Evolutionary conservation across 768 basidiomycete genomes (phyloP).

Genomic region (Termitomyces sp.): DNA sequence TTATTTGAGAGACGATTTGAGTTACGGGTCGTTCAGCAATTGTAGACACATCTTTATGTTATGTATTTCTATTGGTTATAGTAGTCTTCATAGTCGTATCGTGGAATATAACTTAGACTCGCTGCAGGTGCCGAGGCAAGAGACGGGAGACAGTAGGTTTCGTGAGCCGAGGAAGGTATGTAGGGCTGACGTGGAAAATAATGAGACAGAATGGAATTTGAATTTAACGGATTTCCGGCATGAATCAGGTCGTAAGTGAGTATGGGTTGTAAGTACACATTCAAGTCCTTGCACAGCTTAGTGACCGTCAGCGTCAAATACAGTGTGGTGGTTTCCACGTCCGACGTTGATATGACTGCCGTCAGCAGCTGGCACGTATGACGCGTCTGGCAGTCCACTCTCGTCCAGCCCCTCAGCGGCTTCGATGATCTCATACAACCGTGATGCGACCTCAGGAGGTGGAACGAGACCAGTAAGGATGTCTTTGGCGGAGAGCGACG

Average conservation of each 20-base stretch:
- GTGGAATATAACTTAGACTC: not conserved
- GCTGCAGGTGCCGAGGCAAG: not conserved
- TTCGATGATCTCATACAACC: slow-evolving; percentile 94
- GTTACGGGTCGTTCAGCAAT: not conserved
- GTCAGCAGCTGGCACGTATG: slow-evolving; percentile 68
- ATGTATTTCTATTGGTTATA: not conserved
- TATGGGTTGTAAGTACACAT: not conserved
- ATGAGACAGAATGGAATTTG: not conserved
- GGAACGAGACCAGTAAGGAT: slow-evolving; percentile 93
- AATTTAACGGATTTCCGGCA: not conserved
- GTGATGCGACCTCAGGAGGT: slow-evolving; percentile 92
- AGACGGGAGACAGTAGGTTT: not conserved
- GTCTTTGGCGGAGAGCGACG: slow-evolving; percentile 79
- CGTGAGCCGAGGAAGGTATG: not conserved
- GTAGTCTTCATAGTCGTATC: not conserved
- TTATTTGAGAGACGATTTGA: not conserved
- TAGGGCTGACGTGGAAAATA: not conserved
- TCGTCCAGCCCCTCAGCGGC: slow-evolving; percentile 93
- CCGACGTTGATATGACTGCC: slow-evolving; percentile 52
- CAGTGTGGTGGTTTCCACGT: slow-evolving; percentile 47
- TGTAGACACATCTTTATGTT: not conserved
- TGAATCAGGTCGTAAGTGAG: not conserved
- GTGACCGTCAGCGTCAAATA: slow-evolving; percentile 72
- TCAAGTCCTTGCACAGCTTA: slow-evolving; percentile 5
- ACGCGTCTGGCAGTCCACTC: slow-evolving; percentile 64